Base-by-base conservation (phyloP, 2,329 filamentous ascomycete species). In the Stemphylium vesicarium region DNA sequence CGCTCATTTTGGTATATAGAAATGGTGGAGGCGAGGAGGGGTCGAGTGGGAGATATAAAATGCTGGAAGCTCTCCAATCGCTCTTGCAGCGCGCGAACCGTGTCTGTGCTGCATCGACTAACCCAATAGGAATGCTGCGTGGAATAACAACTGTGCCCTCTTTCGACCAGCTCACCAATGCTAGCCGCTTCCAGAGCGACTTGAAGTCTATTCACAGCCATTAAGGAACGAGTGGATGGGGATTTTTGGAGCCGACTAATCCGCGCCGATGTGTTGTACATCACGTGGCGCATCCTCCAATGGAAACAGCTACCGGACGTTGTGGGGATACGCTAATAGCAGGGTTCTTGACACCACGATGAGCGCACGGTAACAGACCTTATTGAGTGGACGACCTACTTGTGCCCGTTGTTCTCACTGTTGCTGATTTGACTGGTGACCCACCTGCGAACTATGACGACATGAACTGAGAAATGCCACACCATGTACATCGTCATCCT, bases 1-100 rank as follows among this genome's bases (percentile, higher is more conserved):
- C 73, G 64, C 73, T 75, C 73, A 75, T 75, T 56, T 55, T 74
- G 55, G 56, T 60, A 48, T 56, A 53, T 48, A 57, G 62, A 62
- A 63, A 60, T 56, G 62, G 66, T 63, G 62, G 62, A 63, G 60
- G 60, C 52, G 54, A 64, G 63, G 62, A 56, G 56, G 63, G 65
- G 64, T 65, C 59, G 64, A 53, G 54, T 65, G 64, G 60, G 61
- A 62, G 63, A 63, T 65, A 66, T 72, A 70, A 64, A 71, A 66
- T 65, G 59, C 58, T 62, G 59, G 53, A 55, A 62, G 61, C 57
- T 63, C 56, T 60, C 53, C 54, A 65, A 64, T 55, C 40, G 55
- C 48, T 58, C 50, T 22, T 49, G 50, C 57, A 60, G 65, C 59
- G 60, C 64, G 64, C 62, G 59, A 62, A 62, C 59, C 53, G 56